These are phyloP conservation scores for Suillus plorans DNA, from an alignment of 768 basidiomycete genomes.

Conservation along the genomic window DNA sequence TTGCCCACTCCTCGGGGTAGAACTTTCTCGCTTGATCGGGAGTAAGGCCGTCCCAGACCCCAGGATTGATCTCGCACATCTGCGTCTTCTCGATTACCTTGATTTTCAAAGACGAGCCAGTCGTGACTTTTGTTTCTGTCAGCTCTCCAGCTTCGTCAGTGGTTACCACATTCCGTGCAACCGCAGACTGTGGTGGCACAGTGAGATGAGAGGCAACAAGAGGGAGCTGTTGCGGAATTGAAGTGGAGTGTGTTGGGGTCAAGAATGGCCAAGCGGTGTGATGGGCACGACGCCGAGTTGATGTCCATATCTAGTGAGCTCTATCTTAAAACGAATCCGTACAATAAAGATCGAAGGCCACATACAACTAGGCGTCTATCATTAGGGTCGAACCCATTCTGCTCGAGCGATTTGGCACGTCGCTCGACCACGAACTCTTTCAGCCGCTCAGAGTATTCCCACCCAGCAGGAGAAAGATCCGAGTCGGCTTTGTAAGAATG, in stretches of 20 bases:
- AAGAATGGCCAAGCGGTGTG: slow-evolving; percentile 97
- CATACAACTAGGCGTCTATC: slow-evolving; percentile 69
- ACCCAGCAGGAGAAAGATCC: slow-evolving; percentile 90
- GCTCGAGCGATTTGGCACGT: slow-evolving; percentile 72
- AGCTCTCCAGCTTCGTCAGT: slow-evolving; percentile 1
- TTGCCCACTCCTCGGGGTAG: slow-evolving; percentile 93
- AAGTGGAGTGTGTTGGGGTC: slow-evolving; percentile 28
- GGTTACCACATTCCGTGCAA: slow-evolving; percentile 1
- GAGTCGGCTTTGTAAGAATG: slow-evolving; percentile 99
- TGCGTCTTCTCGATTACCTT: slow-evolving; percentile 94
- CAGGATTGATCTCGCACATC: slow-evolving; percentile 98
- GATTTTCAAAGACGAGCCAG: slow-evolving; percentile 43
- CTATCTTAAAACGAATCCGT: background rate
- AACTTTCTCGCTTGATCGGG: slow-evolving; percentile 86
- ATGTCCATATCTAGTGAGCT: slow-evolving; percentile 86
- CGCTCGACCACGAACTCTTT: slow-evolving; percentile 89
- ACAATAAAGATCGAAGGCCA: slow-evolving; percentile 8
- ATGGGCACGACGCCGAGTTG: slow-evolving; percentile 86
- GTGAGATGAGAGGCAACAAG: background rate
- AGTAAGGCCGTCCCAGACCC: slow-evolving; percentile 94
- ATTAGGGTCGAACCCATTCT: slow-evolving; percentile 61
- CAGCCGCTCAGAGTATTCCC: slow-evolving; percentile 90
- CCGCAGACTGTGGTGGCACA: background rate
- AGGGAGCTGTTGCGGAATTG: slow-evolving; percentile 10
- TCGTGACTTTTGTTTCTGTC: slow-evolving; percentile 7